phyloP scores from a whole-genome alignment of 140 eudicot species.

The Flaveria floridana region DNA sequence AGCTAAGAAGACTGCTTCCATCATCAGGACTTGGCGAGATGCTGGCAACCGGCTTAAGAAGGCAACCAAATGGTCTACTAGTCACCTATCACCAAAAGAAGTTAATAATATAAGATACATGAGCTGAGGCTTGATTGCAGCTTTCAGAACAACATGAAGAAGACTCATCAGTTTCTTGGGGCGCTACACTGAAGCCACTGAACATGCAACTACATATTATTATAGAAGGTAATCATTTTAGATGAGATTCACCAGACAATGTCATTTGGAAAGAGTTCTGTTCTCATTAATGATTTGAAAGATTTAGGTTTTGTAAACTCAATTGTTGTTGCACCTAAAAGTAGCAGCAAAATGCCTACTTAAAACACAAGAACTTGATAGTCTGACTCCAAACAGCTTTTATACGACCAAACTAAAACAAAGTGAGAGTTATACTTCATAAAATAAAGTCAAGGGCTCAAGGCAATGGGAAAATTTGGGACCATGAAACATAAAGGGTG shows the following conservation, averaged over 20 bases:
- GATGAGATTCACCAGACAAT: slow-evolving; percentile 8
- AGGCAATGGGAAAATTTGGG: not conserved
- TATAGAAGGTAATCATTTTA: not conserved
- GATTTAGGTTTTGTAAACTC: not conserved
- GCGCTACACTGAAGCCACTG: slow-evolving; percentile 20
- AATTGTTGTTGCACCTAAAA: slow-evolving; percentile 9
- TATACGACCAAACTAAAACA: not conserved
- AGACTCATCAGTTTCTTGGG: slow-evolving; percentile 16
- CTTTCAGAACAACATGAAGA: slow-evolving; percentile 20
- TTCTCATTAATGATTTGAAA: slow-evolving; percentile 9
- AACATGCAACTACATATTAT: not conserved
- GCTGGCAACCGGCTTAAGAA: slow-evolving; percentile 85
- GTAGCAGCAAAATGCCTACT: slow-evolving; percentile 3
- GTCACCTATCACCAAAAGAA: slow-evolving; percentile 54
- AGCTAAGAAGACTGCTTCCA: slow-evolving; percentile 75
- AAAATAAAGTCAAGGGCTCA: not conserved
- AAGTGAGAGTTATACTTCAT: slow-evolving; percentile 1
- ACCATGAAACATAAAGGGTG: slow-evolving; percentile 1
- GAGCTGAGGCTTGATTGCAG: slow-evolving; percentile 15
- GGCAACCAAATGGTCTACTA: slow-evolving; percentile 82
- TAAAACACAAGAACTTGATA: not conserved
- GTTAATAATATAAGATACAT: slow-evolving; percentile 11
- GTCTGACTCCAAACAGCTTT: not conserved
- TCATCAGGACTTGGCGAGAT: slow-evolving; percentile 65
- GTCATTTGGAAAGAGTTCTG: slow-evolving; percentile 15